Conservation (phyloP, 1,284 basidiomycete genomes). For the Boletus mariae region DNA sequence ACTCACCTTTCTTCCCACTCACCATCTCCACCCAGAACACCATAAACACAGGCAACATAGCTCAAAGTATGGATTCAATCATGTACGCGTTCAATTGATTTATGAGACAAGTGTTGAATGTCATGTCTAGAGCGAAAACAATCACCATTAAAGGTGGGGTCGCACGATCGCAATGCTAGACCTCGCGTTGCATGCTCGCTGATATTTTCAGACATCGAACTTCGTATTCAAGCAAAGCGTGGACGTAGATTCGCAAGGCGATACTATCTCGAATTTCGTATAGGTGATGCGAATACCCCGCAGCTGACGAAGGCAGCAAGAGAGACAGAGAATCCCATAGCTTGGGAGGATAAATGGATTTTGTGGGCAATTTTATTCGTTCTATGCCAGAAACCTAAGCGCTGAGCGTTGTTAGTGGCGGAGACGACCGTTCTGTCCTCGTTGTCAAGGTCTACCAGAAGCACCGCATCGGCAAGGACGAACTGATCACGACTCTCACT, state of each 20-base stretch:
- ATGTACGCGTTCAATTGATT: too few relatives aligned
- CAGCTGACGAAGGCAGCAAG: neutral
- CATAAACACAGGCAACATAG: too few relatives aligned
- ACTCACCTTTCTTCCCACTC: too few relatives aligned
- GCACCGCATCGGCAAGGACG: neutral
- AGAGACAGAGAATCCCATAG: neutral
- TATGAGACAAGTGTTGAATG: neutral
- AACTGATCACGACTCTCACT: neutral
- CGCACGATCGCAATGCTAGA: too few relatives aligned
- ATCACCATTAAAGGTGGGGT: neutral
- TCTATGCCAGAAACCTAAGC: neutral
- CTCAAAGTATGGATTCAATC: too few relatives aligned
- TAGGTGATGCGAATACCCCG: neutral
- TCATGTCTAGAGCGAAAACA: neutral
- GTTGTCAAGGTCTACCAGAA: slow-evolving; percentile 1
- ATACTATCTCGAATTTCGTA: neutral
- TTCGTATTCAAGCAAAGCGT: neutral
- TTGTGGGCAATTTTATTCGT: neutral
- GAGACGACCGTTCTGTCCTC: neutral
- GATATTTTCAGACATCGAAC: slow-evolving; percentile 1
- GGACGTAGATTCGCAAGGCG: neutral
- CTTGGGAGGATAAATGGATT: slow-evolving; percentile 1
- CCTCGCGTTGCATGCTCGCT: neutral
- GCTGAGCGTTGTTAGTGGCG: neutral
- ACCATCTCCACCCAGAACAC: too few relatives aligned